phyloP scores from a whole-genome alignment of 2,329 filamentous ascomycete genomes.

The Phaeosphaeria sp. region DNA sequence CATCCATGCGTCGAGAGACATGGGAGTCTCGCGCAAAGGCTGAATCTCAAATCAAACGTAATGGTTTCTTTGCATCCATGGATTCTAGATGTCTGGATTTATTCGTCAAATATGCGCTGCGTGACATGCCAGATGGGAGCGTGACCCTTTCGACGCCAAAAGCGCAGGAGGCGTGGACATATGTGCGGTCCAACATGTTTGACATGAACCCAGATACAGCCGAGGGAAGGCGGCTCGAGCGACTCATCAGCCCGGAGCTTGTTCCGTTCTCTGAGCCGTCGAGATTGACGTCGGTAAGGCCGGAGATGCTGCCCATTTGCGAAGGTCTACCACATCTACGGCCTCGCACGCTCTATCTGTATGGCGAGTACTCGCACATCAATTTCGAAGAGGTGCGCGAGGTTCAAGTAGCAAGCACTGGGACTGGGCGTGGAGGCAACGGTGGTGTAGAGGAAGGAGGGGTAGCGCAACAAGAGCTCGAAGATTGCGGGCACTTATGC shows the following conservation, averaged over 20 bases:
- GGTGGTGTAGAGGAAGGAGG: conserved; percentile 17
- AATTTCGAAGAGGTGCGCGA: conserved; percentile 15
- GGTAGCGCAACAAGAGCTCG: conserved; percentile 12
- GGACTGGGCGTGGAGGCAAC: conserved; percentile 17
- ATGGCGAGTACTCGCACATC: conserved; percentile 21
- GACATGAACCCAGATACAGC: conserved; percentile 11
- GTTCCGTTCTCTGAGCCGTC: conserved; percentile 6
- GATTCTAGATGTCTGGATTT: conserved; percentile 13
- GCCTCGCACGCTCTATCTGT: conserved; percentile 15
- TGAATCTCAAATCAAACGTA: conserved; percentile 13
- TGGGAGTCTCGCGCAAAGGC: conserved; percentile 24
- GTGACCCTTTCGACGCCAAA: conserved; percentile 22
- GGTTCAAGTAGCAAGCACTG: conserved; percentile 6
- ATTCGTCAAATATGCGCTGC: conserved; percentile 15
- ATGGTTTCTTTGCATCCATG: conserved; percentile 20
- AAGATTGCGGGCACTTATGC: conserved; percentile 16
- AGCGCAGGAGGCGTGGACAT: conserved; percentile 29
- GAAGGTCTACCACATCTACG: conserved; percentile 13
- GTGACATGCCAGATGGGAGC: conserved; percentile 8
- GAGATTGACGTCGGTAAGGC: conserved; percentile 5
- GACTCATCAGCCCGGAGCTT: conserved; percentile 16
- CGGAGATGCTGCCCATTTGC: conserved; percentile 7
- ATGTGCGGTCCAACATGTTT: conserved; percentile 17
- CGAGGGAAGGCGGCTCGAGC: conserved; percentile 14
- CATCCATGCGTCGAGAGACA: conserved; percentile 12